Evolutionary conservation across 352 stramenopile species (phyloP).

Genomic region (Phytopythium aichiense): DNA sequence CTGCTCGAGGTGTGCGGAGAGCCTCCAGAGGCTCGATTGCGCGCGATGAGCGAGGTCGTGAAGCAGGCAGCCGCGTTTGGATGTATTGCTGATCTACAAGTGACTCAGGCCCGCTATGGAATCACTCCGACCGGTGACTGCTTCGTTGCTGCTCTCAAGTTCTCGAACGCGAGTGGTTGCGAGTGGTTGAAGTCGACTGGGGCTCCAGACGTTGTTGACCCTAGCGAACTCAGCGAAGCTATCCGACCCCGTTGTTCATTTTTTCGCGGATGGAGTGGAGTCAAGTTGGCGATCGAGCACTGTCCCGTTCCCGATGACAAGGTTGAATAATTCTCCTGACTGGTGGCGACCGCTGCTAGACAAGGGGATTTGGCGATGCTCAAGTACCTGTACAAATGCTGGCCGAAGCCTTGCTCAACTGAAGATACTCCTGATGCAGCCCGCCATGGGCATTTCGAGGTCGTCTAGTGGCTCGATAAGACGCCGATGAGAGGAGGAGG

Average conservation of each 20-base stretch:
- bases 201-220: neutral
- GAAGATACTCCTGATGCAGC: neutral
- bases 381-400: neutral
- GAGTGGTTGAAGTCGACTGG: neutral
- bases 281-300: neutral
- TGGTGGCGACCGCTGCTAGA: neutral
- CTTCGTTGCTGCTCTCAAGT: neutral
- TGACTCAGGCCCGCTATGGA: no score
- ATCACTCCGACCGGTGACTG: neutral
- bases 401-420: neutral
- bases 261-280: neutral
- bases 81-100: neutral
- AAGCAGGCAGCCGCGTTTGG: neutral
- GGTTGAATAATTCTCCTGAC: neutral
- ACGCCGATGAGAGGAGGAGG: neutral
- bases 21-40: neutral
- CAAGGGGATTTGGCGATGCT: neutral
- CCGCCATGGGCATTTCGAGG: neutral
- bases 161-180: neutral
- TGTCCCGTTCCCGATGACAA: neutral
- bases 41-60: neutral
- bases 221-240: neutral
- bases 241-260: neutral
- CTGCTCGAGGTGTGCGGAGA: neutral
- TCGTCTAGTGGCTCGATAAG: neutral